phyloP scores from a whole-genome alignment of 129 eudicot genomes.

The Flaveria robusta region DNA sequence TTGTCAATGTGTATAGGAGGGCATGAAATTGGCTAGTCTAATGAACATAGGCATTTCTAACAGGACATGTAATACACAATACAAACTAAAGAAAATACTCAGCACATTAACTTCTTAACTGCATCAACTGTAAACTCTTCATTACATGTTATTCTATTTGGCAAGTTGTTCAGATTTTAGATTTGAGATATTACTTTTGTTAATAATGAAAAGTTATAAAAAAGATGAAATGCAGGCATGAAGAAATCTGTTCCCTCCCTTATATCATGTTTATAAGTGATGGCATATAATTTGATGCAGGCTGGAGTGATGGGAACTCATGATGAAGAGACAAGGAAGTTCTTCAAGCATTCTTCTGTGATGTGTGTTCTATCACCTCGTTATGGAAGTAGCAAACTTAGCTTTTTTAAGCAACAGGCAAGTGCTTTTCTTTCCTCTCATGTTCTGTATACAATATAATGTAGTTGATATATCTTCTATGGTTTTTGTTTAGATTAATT shows the following conservation, averaged over 20 bases:
- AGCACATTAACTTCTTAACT: constrained; percentile 5
- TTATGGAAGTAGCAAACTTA: constrained; percentile 79
- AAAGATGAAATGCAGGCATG: not conserved
- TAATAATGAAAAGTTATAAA: not conserved
- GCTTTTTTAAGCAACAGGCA: constrained; percentile 86
- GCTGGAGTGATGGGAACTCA: constrained; percentile 91
- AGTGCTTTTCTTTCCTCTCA: constrained; percentile 21
- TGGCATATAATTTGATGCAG: constrained; percentile 45
- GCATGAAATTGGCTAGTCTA: constrained; percentile 1
- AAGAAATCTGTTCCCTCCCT: constrained; percentile 11
- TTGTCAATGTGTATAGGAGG: constrained; percentile 3
- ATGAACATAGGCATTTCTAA: not conserved
- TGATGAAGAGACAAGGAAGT: constrained; percentile 91
- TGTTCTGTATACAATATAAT: not conserved
- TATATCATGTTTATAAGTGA: constrained; percentile 21
- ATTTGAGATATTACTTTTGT: constrained; percentile 11
- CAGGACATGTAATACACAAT: not conserved
- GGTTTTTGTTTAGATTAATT: constrained; percentile 17
- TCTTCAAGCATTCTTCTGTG: constrained; percentile 93
- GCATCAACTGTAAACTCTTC: constrained; percentile 4
- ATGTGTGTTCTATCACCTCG: constrained; percentile 88
- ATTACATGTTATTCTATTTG: constrained; percentile 17
- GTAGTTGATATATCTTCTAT: not conserved
- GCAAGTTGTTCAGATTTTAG: constrained; percentile 12
- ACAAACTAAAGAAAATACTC: not conserved